Evolutionary conservation across 805 yeast species (phyloP), one percentile per base, ranked within the genome.

Genomic region (Candida stauntonica): DNA sequence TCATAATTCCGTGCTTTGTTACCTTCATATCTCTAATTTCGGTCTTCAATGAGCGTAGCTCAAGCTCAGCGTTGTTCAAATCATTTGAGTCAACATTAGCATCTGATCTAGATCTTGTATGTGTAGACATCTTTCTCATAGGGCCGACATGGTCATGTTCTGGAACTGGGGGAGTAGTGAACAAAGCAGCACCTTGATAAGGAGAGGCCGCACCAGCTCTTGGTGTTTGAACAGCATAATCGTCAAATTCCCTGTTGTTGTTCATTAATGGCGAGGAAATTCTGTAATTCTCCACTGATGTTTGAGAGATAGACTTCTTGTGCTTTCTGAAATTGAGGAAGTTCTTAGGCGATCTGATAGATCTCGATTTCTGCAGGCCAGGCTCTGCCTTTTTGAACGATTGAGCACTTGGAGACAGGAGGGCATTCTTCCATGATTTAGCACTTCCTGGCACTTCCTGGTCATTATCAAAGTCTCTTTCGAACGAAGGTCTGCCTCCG

Each of bases 21-120:
- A 66, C 54, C 26, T 67, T 65, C 44, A 72, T 67, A 29, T 58
- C 58, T 13, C 60, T 54, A 11, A 79, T 48, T 43, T 68, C 72
- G 26, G 58, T 48, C 36, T 66, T 70, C 40, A 73, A 38, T n/a
- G 61, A 52, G 36, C 70, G 62, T 37, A 73, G 46, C 17, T 62
- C 52, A 45, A 72, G 39, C 44, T 63, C 63, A 41, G 57, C 42
- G n/a, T 46, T 50, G 5, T 42, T 48, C 12, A 55, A 28, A 9
- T 58, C 64, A 24, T 36, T 16, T 8, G 32, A 19, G 14, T 42
- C 48, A 17, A 33, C 39, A 17, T 50, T 47, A 5, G 44, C 50
- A 29, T 46, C 52, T 5, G 46, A 40, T 31, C 48, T 31, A 3
- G 51, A 47, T 36, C 51, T 39, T 9, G 38, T 35, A 36, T 48